Base-by-base conservation (phyloP, 2,329 filamentous ascomycete species). In the Fusarium sp. region DNA sequence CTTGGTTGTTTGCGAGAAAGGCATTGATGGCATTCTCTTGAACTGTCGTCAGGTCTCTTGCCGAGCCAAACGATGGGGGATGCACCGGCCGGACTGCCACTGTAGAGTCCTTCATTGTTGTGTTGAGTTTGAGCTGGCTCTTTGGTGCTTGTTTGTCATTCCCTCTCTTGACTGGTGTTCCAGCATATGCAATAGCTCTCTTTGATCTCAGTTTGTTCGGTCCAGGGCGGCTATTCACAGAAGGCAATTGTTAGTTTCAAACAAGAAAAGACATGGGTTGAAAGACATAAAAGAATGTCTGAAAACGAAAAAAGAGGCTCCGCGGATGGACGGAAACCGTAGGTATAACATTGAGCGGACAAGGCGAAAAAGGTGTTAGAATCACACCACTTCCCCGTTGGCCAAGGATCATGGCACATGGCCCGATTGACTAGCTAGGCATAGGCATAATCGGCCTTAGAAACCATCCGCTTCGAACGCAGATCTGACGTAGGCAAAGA, bases 171-270 rank as follows among this genome's bases (percentile, higher is more conserved):
- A 43, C 46, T 21, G 64, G 53, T 36, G 59, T 50, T 48, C 62
- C 60, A 50, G 57, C 65, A 53, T 71, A 61, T 36, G 66, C 52
- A 50, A 69, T 71, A 36, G 68, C 66, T 66, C 72, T 67, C 30
- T 67, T 71, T 26, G 69, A 71, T 47, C 62, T 72, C 21, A 74
- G 55, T 54, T 73, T 74, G 45, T 74, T 73, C n/a, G 70, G 64
- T 15, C 67, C 58, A 62, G 68, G 64, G 30, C 70, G 71, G 51
- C 70, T 73, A 47, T 56, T 43, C 34, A 30, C 15, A 53, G 52
- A 39, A 47, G 14, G 30, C 49, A 56, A 48, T 24, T 56, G 54
- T 72, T 47, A 68, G 67, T 47, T 46, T 43, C 26, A 45, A 11
- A 39, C 21, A 43, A 50, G 38, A 52, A 43, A 23, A 44, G 21